Conservation (phyloP, 768 basidiomycete species). For the Trametes gibbosa region DNA sequence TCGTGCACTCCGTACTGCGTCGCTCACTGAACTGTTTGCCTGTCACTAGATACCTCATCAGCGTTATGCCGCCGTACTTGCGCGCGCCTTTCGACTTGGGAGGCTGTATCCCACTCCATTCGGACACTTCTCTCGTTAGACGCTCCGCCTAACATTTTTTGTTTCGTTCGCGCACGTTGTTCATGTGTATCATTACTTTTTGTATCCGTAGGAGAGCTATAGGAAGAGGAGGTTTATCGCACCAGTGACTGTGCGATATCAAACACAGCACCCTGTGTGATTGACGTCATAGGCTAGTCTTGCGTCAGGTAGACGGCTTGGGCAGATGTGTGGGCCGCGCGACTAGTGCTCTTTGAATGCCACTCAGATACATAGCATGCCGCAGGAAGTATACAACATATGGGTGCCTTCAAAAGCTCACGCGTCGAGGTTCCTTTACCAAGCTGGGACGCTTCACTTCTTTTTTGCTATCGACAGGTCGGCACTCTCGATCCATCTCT, state of each 20-base stretch:
- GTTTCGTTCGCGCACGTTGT: neutral
- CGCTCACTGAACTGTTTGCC: neutral
- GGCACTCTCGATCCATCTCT: slow-evolving; percentile 68
- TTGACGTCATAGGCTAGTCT: too few relatives aligned
- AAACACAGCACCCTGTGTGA: too few relatives aligned
- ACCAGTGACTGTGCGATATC: too few relatives aligned
- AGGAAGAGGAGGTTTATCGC: neutral
- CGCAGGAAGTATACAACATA: too few relatives aligned
- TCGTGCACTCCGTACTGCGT: neutral
- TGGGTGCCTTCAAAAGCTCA: too few relatives aligned
- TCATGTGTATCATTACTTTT: neutral
- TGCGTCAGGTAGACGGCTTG: too few relatives aligned
- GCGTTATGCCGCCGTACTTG: too few relatives aligned
- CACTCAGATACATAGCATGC: too few relatives aligned
- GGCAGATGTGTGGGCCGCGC: too few relatives aligned
- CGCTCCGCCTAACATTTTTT: neutral
- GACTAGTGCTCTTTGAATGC: too few relatives aligned
- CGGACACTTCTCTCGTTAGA: neutral
- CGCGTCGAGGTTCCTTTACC: too few relatives aligned
- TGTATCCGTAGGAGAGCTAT: neutral
- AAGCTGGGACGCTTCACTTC: neutral
- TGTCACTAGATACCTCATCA: neutral
- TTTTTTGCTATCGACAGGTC: slow-evolving; percentile 49
- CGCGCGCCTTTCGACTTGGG: neutral
- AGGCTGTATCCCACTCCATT: neutral